Evolutionary conservation across 495 filamentous ascomycete species (phyloP), one percentile per base, ranked within the genome.

Genomic region (Penicillium diatomitis): DNA sequence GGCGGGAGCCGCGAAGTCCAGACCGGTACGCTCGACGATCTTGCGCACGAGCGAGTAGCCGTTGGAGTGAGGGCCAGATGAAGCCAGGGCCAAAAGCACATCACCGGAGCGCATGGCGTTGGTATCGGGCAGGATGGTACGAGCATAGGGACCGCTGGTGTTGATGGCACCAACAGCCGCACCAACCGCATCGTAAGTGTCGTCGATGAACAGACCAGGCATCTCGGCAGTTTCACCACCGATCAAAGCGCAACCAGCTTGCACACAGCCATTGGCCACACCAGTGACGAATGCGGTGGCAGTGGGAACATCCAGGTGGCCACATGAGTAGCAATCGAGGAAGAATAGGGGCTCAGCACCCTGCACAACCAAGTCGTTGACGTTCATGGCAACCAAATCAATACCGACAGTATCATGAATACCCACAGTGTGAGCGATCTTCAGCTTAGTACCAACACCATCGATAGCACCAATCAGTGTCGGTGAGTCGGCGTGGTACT

Each of bases 161-260:
- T 71, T 72, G 67, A 97, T 85, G 43, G 87, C 87, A 40, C 92
- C 92, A 46, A 90, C 83, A 11, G 89, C 88, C 32, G 83, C 83
- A 50, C 94, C 92, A 12, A 86, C 89, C 9, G 90, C 87, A 57
- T 96, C 90, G 66, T 96, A 97, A 52, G 90, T 84, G 35, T 86
- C 82, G 29, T 75, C 78, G 5, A 81, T 65, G 70, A 95, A 96
- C 67, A 96, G 82, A 39, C 87, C 89, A 5, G 90, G 90, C 92
- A 98, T 96, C 69, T 97, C 92, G 6, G 92, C 92, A 3, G 92
- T 97, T 66, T 98, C 92, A 28, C 92, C 92, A 20, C 92, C 92
- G 38, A 96, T 83, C 5, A 98, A 76, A n/a, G 88, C 88, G 53
- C 90, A 95, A 41, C 81, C 82, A 5, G 90, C 81, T 53, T 88